phyloP scores from a whole-genome alignment of 2,329 filamentous ascomycete species.

The Sporothrix protearum region DNA sequence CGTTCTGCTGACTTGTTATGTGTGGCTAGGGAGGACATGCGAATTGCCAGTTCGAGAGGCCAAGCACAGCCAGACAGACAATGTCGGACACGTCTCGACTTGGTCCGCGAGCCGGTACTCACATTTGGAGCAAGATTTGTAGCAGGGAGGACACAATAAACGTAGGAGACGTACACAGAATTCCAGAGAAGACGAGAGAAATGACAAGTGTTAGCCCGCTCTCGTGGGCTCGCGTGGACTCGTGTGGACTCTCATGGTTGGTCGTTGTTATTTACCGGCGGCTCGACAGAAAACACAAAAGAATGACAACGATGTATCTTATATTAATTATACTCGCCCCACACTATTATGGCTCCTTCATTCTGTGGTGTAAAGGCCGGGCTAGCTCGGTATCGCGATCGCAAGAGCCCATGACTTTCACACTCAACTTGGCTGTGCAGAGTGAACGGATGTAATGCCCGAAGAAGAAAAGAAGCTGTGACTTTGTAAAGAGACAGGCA shows the following conservation, averaged over 20 bases:
- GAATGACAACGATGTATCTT: background rate
- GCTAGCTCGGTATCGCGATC: background rate
- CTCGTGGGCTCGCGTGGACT: background rate
- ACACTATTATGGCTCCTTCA: background rate
- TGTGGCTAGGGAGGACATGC: background rate
- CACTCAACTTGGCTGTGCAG: background rate
- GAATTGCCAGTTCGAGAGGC: background rate
- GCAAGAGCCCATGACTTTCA: background rate
- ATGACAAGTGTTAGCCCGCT: background rate
- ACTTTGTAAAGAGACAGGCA: background rate
- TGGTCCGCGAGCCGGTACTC: background rate
- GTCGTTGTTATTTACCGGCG: constrained; percentile 24
- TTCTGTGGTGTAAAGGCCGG: background rate
- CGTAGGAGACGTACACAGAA: background rate
- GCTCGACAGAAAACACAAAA: constrained; percentile 23
- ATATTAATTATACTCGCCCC: background rate
- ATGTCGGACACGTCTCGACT: background rate
- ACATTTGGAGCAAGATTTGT: too few relatives aligned
- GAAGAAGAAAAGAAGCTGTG: too few relatives aligned
- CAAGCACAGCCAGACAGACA: background rate
- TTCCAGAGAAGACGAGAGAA: background rate
- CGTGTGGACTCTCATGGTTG: background rate
- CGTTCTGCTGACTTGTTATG: too few relatives aligned
- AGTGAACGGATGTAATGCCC: background rate
- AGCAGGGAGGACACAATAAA: background rate